Evolutionary conservation across 805 yeast genomes (phyloP).

Genomic region (Sugiyamaella qingdaonensis): DNA sequence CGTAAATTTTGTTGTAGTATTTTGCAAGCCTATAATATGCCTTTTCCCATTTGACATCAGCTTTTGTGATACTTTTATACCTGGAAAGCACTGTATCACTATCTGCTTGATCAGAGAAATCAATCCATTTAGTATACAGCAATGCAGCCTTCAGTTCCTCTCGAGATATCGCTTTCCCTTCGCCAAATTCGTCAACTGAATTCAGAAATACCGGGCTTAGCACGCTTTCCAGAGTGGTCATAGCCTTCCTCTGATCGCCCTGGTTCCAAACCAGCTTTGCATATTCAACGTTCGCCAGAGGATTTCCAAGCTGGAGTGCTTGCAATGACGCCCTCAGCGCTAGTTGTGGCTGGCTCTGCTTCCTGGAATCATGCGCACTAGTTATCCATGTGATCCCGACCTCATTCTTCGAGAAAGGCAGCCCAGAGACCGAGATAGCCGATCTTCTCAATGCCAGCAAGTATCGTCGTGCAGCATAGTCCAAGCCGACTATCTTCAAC

Average conservation of each 20-base stretch:
- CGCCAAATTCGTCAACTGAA: slow-evolving; percentile 8
- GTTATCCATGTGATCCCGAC: slow-evolving; percentile 51
- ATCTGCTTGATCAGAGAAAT: slow-evolving; percentile 75
- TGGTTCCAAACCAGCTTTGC: slow-evolving; percentile 84
- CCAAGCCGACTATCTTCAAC: slow-evolving; percentile 39
- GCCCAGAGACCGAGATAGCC: slow-evolving; percentile 33
- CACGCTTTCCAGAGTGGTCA: slow-evolving; percentile 53
- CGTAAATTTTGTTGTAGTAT: slow-evolving; percentile 72
- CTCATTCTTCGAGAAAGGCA: slow-evolving; percentile 20
- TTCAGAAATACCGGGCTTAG: slow-evolving; percentile 20
- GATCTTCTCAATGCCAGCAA: slow-evolving; percentile 57
- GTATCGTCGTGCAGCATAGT: slow-evolving; percentile 57
- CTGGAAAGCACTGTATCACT: slow-evolving; percentile 67
- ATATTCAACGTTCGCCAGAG: slow-evolving; percentile 49
- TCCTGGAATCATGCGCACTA: slow-evolving; percentile 62
- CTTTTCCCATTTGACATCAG: slow-evolving; percentile 64
- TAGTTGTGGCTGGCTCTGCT: slow-evolving; percentile 63
- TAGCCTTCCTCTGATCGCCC: slow-evolving; percentile 82
- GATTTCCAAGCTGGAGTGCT: slow-evolving; percentile 38
- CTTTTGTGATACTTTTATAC: slow-evolving; percentile 53
- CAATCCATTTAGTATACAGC: slow-evolving; percentile 85
- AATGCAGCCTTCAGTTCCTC: slow-evolving; percentile 49
- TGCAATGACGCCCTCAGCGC: slow-evolving; percentile 65
- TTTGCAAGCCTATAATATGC: slow-evolving; percentile 78
- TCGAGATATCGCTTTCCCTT: slow-evolving; percentile 2